A percentile compares a stretch with the other conserved stretches of the same genome.
Conservation (phyloP, 176 grass and related monocot genomes). For the Bonia amplexicaulis region DNA sequence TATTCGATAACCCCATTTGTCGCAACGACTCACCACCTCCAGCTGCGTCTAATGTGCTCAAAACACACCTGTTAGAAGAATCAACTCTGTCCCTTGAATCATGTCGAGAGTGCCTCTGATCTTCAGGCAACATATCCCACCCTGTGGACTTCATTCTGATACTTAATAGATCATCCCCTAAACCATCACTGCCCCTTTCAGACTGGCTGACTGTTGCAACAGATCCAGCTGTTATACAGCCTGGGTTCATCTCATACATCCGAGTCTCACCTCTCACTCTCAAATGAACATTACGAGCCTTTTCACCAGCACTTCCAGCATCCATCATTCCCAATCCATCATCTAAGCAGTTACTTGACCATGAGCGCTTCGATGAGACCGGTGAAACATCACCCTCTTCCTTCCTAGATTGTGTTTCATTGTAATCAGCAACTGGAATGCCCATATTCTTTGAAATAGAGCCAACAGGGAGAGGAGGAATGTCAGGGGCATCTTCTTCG, state of each 20-base stretch:
- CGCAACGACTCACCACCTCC: slow-evolving; percentile 14
- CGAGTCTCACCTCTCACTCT: slow-evolving; percentile 19
- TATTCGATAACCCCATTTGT: slow-evolving; percentile 31
- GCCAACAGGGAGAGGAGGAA: slow-evolving; percentile 28
- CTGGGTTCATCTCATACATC: slow-evolving; percentile 28
- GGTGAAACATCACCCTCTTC: slow-evolving; percentile 29
- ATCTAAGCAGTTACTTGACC: slow-evolving; percentile 34
- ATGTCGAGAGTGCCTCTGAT: slow-evolving; percentile 22
- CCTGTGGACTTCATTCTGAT: slow-evolving; percentile 51
- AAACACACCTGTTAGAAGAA: slow-evolving; percentile 27
- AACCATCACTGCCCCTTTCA: slow-evolving; percentile 24
- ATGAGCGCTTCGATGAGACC: slow-evolving; percentile 26
- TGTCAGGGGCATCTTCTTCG: slow-evolving; percentile 20
- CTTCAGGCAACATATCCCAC: slow-evolving; percentile 71
- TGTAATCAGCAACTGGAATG: slow-evolving; percentile 13
- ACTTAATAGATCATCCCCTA: slow-evolving; percentile 36
- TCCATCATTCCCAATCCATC: slow-evolving; percentile 22
- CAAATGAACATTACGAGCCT: slow-evolving; percentile 18
- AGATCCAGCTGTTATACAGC: slow-evolving; percentile 11
- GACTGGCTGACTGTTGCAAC: slow-evolving; percentile 9
- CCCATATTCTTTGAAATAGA: slow-evolving; percentile 26
- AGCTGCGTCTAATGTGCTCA: slow-evolving; percentile 28
- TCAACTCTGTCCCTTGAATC: slow-evolving; percentile 35
- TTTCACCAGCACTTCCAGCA: slow-evolving; percentile 8
- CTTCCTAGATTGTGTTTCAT: slow-evolving; percentile 21